Percentiles rank a stretch among this genome's conserved stretches.
Evolutionary conservation across 208 protist species (phyloP).

Genomic region (Strigomonas culicis): DNA sequence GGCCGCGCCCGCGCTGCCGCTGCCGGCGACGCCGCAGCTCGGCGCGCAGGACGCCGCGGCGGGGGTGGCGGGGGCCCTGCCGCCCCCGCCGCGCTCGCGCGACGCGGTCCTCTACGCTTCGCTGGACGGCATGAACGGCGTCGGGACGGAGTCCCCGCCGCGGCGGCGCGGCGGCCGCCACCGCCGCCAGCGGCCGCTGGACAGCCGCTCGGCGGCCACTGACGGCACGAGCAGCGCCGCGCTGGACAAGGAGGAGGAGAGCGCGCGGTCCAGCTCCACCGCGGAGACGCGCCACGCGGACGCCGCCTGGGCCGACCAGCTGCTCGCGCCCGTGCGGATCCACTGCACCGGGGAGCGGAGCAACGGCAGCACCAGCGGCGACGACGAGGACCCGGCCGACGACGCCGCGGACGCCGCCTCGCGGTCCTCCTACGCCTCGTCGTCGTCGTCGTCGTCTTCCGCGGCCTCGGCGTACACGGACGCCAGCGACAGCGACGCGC

Average conservation of each 20-base stretch:
- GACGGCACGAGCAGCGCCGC: background rate
- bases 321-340: too few species aligned
- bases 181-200: too few species aligned
- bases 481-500: background rate
- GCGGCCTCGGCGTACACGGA: background rate
- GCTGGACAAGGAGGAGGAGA: background rate
- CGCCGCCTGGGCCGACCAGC: too few species aligned
- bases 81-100: background rate
- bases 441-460: conserved; percentile 6
- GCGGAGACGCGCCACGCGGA: background rate
- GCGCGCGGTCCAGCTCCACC: background rate
- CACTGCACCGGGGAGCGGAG: background rate
- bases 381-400: background rate
- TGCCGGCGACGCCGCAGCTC: background rate
- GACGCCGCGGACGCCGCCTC: background rate
- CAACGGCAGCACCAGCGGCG: background rate
- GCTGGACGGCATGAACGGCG: conserved; percentile 17
- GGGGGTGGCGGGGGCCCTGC: background rate
- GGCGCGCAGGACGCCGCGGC: background rate
- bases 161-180: too few species aligned
- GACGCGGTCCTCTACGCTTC: conserved; percentile 13
- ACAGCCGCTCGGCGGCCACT: background rate
- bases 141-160: background rate
- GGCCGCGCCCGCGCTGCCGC: too few species aligned
- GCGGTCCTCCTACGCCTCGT: background rate